Evolutionary conservation across 2,329 filamentous ascomycete genomes (phyloP).

Genomic region (Onygenales sp.): DNA sequence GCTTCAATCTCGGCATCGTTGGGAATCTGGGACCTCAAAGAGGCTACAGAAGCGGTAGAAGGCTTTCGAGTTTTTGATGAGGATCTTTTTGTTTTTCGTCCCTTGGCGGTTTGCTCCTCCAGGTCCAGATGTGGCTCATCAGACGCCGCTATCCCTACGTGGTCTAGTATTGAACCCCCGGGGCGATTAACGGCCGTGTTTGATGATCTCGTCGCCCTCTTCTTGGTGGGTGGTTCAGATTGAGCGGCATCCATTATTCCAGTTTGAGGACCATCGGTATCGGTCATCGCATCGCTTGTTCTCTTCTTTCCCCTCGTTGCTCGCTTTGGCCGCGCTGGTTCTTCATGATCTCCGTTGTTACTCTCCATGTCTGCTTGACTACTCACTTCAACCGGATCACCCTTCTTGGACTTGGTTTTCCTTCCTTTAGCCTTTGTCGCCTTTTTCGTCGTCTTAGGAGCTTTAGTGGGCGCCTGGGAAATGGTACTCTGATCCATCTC

Average conservation of each 20-base stretch:
- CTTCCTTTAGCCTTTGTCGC: constrained; percentile 27
- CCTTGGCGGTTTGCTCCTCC: constrained; percentile 33
- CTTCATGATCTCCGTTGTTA: constrained; percentile 17
- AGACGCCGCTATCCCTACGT: not conserved
- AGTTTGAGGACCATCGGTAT: constrained; percentile 15
- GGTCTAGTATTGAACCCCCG: not conserved
- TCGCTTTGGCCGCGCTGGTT: constrained; percentile 28
- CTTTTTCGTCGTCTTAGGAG: constrained; percentile 47
- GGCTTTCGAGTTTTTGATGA: constrained; percentile 40
- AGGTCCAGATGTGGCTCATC: not conserved
- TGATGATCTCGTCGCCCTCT: constrained; percentile 43
- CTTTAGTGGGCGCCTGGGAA: constrained; percentile 37
- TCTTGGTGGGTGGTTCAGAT: constrained; percentile 44
- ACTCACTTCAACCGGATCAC: constrained; percentile 35
- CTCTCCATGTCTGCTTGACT: constrained; percentile 22
- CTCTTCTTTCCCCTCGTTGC: constrained; percentile 50
- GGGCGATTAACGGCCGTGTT: constrained; percentile 11
- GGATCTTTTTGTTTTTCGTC: constrained; percentile 26
- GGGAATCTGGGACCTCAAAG: constrained; percentile 37
- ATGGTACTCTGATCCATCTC: constrained; percentile 50
- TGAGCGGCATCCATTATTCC: constrained; percentile 14
- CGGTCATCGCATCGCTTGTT: constrained; percentile 46
- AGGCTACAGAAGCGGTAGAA: constrained; percentile 39
- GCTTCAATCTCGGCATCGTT: constrained; percentile 59
- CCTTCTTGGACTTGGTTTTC: constrained; percentile 28